Conservation (phyloP, 495 filamentous ascomycete species). For the Penicillium silybi region DNA sequence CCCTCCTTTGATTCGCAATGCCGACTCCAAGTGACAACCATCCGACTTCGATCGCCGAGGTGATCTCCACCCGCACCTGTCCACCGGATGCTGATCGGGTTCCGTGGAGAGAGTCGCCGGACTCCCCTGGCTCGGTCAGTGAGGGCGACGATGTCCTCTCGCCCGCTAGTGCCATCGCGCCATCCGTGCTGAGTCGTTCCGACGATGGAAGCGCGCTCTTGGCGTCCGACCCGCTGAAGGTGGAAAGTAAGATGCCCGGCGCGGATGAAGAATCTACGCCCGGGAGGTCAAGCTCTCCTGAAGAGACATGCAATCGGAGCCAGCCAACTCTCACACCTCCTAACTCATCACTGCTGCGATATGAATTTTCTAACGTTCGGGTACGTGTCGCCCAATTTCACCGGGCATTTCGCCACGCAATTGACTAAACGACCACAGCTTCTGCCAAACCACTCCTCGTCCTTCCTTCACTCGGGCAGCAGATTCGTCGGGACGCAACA, state of each 20-base stretch:
- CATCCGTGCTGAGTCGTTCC: constrained; percentile 29
- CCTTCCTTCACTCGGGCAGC: constrained; percentile 82
- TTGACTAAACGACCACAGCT: constrained; percentile 26
- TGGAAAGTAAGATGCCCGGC: constrained; percentile 26
- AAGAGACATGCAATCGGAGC: constrained; percentile 25
- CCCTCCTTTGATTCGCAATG: constrained; percentile 46
- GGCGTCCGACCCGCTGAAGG: constrained; percentile 27
- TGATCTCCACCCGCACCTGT: constrained; percentile 51
- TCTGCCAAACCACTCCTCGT: constrained; percentile 60
- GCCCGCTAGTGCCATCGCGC: constrained; percentile 21
- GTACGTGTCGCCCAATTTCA: constrained; percentile 36
- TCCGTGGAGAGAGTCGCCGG: constrained; percentile 39
- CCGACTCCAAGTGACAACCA: constrained; percentile 55
- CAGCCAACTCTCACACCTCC: constrained; percentile 29
- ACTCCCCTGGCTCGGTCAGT: constrained; percentile 18
- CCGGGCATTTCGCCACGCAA: constrained; percentile 1
- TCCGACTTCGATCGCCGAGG: constrained; percentile 45
- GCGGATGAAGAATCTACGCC: constrained; percentile 34
- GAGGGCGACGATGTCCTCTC: constrained; percentile 32
- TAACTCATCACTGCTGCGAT: constrained; percentile 50
- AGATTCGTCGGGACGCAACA: constrained; percentile 87
- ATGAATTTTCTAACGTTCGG: constrained; percentile 64
- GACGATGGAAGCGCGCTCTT: constrained; percentile 31
- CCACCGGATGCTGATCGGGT: constrained; percentile 51
- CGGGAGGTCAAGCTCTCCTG: constrained; percentile 33